Evolutionary conservation across 805 yeast species (phyloP), one percentile per base, ranked within the genome.

Genomic region (Tetrapisispora iriomotensis): DNA sequence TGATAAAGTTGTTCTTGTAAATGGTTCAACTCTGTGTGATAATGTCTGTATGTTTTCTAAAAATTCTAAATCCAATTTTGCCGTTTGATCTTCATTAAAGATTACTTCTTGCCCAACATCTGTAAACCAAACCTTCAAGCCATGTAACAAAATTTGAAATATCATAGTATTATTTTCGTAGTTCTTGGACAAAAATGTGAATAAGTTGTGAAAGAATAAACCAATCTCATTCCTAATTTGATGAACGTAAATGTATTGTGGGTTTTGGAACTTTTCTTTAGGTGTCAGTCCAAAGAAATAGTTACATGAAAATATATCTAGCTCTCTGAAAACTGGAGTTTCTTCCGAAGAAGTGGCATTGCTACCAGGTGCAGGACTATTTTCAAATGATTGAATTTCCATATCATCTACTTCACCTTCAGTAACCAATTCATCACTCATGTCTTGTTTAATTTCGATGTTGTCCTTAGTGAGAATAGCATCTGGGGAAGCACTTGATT

Each of bases 81-180:
- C 55, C 15, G 65, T 72, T 36, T 75, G 79, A 41, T 75, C 72
- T 5, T 70, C 61, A 34, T 71, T 78, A 36, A 77, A 68, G 1
- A 77, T 59, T 10, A 79, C 63, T 48, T 83, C 92, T 40, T 73
- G 70, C 1, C 94, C 92, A 18, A 80, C 80, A 51, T 85, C 90
- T 20, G 81, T 67, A 47, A 80, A 78, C 84, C 90, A 90, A 6
- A 79, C 73, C 46, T 79, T 75, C 33, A 80, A 54, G 2, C 79
- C 77, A 50, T 74, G 72, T 25, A 85, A 61, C 25, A 79, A 67
- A 36, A 75, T 74, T 44, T 74, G 75, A 53, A 79, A 70, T 7
- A 81, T 56, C n/a, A 74, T 71, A 8, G 81, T 72, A 42, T 83
- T 79, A 43, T 82, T 84, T 30, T 71, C 75, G 27, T 70, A 70